Percentiles rank a stretch among this genome's conserved stretches.
Conservation (phyloP, 2,329 filamentous ascomycete genomes). For the Xylariaceae sp. region DNA sequence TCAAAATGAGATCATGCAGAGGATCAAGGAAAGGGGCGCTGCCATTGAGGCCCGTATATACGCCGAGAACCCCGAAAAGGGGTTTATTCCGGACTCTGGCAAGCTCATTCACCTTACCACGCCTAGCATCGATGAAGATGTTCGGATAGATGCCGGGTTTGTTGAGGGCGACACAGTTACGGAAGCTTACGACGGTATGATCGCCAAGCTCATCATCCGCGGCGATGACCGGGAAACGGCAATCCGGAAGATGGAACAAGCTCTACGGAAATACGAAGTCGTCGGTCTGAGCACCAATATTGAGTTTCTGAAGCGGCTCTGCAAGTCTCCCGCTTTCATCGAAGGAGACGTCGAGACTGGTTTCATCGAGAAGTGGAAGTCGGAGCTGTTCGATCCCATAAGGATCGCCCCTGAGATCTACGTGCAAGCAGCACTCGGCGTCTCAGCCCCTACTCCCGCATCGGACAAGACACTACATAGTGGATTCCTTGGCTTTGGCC, state of each 20-base stretch:
- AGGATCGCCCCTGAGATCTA: slow-evolving; percentile 66
- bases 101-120: slow-evolving; percentile 77
- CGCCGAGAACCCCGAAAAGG: slow-evolving; percentile 85
- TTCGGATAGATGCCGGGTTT: slow-evolving; percentile 92
- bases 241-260: slow-evolving; percentile 73
- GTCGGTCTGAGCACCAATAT: slow-evolving; percentile 93
- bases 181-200: slow-evolving; percentile 97
- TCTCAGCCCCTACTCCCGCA: slow-evolving; percentile 51
- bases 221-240: slow-evolving; percentile 73
- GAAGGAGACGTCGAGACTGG: slow-evolving; percentile 89
- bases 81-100: slow-evolving; percentile 92
- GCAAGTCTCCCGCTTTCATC: slow-evolving; percentile 74
- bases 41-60: slow-evolving; percentile 97
- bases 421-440: slow-evolving; percentile 77
- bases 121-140: slow-evolving; percentile 61
- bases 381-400: slow-evolving; percentile 67
- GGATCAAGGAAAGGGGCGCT: slow-evolving; percentile 71
- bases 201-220: slow-evolving; percentile 91
- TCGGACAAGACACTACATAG: slow-evolving; percentile 39
- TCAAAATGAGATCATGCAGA: slow-evolving; percentile 61
- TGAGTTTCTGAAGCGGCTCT: slow-evolving; percentile 88
- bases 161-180: slow-evolving; percentile 87
- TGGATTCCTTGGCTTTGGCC: slow-evolving; percentile 51
- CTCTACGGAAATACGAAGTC: slow-evolving; percentile 84
- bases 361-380: slow-evolving; percentile 84